phyloP scores from a whole-genome alignment of 2,329 filamentous ascomycete species.

The Chalara sp. region DNA sequence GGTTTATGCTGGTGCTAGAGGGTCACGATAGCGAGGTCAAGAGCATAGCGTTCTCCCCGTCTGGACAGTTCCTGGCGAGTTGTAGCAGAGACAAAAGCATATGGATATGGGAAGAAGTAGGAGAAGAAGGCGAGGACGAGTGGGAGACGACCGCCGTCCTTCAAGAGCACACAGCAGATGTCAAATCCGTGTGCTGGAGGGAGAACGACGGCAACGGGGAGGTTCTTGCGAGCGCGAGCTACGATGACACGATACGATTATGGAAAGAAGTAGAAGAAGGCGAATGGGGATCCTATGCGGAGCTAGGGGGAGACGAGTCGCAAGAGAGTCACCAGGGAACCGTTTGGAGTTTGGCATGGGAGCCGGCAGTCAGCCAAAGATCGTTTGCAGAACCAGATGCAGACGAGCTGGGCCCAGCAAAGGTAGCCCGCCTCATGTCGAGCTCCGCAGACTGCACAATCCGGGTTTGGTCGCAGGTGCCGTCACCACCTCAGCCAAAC shows the following conservation, averaged over 20 bases:
- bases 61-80: constrained; percentile 75
- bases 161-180: constrained; percentile 90
- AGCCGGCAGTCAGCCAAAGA: constrained; percentile 31
- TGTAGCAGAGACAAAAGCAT: constrained; percentile 90
- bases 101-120: constrained; percentile 97
- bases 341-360: constrained; percentile 84
- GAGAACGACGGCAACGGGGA: constrained; percentile 60
- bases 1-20: constrained; percentile 85
- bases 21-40: constrained; percentile 95
- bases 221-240: constrained; percentile 82
- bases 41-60: constrained; percentile 65
- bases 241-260: constrained; percentile 84
- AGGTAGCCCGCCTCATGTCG: constrained; percentile 55
- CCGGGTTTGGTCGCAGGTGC: constrained; percentile 64
- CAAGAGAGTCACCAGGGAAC: constrained; percentile 64
- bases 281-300: constrained; percentile 86
- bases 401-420: constrained; percentile 32
- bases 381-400: constrained; percentile 17
- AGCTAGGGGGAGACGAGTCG: constrained; percentile 53
- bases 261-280: constrained; percentile 79
- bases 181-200: constrained; percentile 92
- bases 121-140: constrained; percentile 75
- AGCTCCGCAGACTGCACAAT: constrained; percentile 79
- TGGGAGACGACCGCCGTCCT: constrained; percentile 95
- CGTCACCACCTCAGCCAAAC: constrained; percentile 24